These are phyloP conservation scores for Fusarium musae DNA, from an alignment of 2,329 filamentous ascomycete species.

Conservation along the genomic window DNA sequence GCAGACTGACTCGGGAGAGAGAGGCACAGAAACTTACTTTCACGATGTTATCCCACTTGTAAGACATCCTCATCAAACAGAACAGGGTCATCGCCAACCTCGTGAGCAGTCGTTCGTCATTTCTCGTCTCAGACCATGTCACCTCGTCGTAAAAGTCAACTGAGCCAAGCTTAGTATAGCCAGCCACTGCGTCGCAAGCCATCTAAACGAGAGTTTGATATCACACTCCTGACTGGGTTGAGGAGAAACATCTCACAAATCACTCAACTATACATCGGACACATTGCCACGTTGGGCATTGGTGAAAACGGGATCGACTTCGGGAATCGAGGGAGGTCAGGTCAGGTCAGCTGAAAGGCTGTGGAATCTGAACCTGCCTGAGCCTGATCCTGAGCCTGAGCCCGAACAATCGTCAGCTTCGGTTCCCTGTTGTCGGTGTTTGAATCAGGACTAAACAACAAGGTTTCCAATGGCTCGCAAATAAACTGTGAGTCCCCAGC, in stretches of 20 bases:
- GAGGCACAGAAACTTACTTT: slow-evolving; percentile 23
- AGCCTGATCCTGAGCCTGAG: not conserved
- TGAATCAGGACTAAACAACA: not conserved
- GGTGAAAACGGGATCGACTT: slow-evolving; percentile 33
- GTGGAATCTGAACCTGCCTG: slow-evolving; percentile 3
- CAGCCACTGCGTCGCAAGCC: slow-evolving; percentile 9
- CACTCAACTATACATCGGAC: slow-evolving; percentile 16
- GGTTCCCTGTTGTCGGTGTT: slow-evolving; percentile 22
- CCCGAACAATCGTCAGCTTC: slow-evolving; percentile 28
- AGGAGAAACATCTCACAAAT: slow-evolving; percentile 15
- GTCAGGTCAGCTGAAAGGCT: slow-evolving; percentile 26
- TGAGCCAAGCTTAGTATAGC: slow-evolving; percentile 11
- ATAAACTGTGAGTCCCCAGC: slow-evolving; percentile 4
- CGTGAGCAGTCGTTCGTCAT: slow-evolving; percentile 1
- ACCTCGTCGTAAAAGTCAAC: slow-evolving; percentile 23
- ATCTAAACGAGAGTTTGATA: slow-evolving; percentile 9
- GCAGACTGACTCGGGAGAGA: slow-evolving; percentile 27
- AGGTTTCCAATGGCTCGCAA: slow-evolving; percentile 2
- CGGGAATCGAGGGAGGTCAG: slow-evolving; percentile 31
- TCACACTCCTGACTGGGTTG: slow-evolving; percentile 6
- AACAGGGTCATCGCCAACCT: slow-evolving; percentile 25
- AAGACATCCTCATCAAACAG: slow-evolving; percentile 6
- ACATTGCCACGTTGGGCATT: slow-evolving; percentile 25
- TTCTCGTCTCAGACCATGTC: slow-evolving; percentile 34
- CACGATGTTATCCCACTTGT: slow-evolving; percentile 12